Percentiles rank a stretch among this genome's conserved stretches.
These are phyloP conservation scores for Russula abietina DNA, from an alignment of 768 basidiomycete genomes.

Conservation along the genomic window DNA sequence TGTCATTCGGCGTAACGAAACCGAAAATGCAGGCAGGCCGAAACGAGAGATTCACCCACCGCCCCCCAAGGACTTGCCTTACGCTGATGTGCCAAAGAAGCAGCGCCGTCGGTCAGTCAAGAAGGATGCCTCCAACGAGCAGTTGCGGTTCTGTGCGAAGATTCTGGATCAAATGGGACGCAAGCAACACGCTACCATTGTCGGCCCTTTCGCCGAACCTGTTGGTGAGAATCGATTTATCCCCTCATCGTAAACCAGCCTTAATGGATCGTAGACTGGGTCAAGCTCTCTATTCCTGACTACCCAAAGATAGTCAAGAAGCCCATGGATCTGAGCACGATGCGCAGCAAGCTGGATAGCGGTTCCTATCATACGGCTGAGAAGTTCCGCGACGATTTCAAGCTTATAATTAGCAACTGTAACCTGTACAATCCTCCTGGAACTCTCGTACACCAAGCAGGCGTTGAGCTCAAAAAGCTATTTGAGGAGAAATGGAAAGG, in stretches of 20 bases:
- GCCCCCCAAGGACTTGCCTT: conserved; percentile 83
- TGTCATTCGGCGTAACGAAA: conserved; percentile 73
- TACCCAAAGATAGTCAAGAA: conserved; percentile 87
- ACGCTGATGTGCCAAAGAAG: conserved; percentile 71
- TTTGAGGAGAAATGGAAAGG: conserved; percentile 92
- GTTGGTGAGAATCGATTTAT: conserved; percentile 60
- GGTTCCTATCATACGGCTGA: conserved; percentile 70
- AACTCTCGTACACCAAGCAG: conserved; percentile 81
- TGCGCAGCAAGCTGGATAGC: conserved; percentile 76
- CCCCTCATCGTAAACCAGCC: neutral
- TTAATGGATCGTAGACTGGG: conserved; percentile 50
- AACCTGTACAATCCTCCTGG: conserved; percentile 86
- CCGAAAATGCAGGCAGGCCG: conserved; percentile 61
- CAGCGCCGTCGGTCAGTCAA: conserved; percentile 51
- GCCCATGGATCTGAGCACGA: conserved; percentile 92
- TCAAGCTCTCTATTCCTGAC: conserved; percentile 69
- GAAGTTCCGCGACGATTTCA: conserved; percentile 87
- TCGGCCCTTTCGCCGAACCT: conserved; percentile 87
- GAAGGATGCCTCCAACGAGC: conserved; percentile 71
- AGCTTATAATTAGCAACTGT: conserved; percentile 92
- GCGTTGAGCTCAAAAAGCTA: conserved; percentile 72
- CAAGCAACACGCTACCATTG: conserved; percentile 68
- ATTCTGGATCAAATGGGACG: conserved; percentile 68
- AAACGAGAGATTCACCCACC: conserved; percentile 98
- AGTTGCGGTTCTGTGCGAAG: conserved; percentile 77